Evolutionary conservation across 257 asterid species (phyloP).

Genomic region (Mitragyna speciosa): DNA sequence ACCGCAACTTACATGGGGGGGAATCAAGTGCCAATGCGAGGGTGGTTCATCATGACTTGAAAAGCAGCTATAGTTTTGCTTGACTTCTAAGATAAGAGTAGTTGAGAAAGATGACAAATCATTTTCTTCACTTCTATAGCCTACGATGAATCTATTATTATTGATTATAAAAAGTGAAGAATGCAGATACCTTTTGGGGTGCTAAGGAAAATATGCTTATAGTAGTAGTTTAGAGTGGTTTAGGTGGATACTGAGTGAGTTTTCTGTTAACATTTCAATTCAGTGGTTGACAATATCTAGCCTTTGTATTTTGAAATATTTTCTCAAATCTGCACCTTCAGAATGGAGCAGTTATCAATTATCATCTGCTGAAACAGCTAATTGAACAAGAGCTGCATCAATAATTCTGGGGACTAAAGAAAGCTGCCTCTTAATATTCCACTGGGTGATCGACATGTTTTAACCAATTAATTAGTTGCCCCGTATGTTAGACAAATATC

Average conservation of each 20-base stretch:
- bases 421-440: not conserved
- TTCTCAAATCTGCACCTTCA: not conserved
- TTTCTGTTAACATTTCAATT: slow-evolving; percentile 28
- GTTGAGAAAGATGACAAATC: slow-evolving; percentile 36
- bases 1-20: not conserved
- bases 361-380: not conserved
- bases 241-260: slow-evolving; percentile 24
- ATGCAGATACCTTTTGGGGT: not conserved
- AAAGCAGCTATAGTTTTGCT: slow-evolving; percentile 27
- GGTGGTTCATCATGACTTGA: slow-evolving; percentile 5
- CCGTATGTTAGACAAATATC: not conserved
- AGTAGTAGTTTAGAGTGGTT: slow-evolving; percentile 12
- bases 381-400: not conserved
- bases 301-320: not conserved
- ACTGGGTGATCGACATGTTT: not conserved
- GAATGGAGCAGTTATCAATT: slow-evolving; percentile 16
- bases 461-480: not conserved
- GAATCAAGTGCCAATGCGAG: not conserved
- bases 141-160: slow-evolving; percentile 18
- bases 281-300: slow-evolving; percentile 24
- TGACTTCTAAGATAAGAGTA: slow-evolving; percentile 39
- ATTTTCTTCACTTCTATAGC: slow-evolving; percentile 23
- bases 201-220: not conserved
- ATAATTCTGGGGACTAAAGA: not conserved
- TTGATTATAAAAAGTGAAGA: not conserved